Base-by-base conservation (phyloP, 306 rosid species). In the Hylodesmum podocarpum region DNA sequence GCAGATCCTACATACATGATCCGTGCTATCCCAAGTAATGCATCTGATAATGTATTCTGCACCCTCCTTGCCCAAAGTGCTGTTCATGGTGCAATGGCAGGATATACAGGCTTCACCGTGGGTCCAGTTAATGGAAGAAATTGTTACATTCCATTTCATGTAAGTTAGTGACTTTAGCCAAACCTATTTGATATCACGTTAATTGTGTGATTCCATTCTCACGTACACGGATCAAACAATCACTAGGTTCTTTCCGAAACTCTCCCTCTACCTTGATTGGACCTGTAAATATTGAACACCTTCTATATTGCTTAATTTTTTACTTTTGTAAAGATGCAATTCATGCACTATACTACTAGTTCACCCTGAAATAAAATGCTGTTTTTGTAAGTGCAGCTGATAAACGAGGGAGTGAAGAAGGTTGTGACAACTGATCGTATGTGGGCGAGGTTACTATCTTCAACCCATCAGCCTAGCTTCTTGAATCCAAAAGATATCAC, bases 1-100 rank as follows among this genome's bases (percentile, higher is more conserved):
- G 76, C 86, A 91, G 93, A 91, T 87, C 97, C 92, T 19, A 91
- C 94, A 13, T 91, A 91, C 83, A 91, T 91, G 96, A 89, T 89
- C 68, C 90, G 91, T 21, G 96, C 93, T 0, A 75, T 91, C 50
- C 91, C 93, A 4, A 83, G 96, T 79, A 91, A 80, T 79, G 89
- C 93, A 76, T 85, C 93, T 40, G 96, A 91, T 67, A 91, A 91
- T 58, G 86, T 91, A 6, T 87, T 22, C 33, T 87, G 90, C 81
- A 91, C 93, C 8, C 91, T 89, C 50, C 93, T 91, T 53, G 96
- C 91, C 34, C 91, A 91, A 40, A 91, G 88, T 74, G 89, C 88
- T 50, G 54, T 91, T 77, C 96, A 91, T 64, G 96, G 91, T 14
- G 93, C 91, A 54, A 89, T 89, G 93, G 91, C 93, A 5, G 96